Evolutionary conservation across 805 yeast species (phyloP).

Genomic region (Candida dajiaensis): DNA sequence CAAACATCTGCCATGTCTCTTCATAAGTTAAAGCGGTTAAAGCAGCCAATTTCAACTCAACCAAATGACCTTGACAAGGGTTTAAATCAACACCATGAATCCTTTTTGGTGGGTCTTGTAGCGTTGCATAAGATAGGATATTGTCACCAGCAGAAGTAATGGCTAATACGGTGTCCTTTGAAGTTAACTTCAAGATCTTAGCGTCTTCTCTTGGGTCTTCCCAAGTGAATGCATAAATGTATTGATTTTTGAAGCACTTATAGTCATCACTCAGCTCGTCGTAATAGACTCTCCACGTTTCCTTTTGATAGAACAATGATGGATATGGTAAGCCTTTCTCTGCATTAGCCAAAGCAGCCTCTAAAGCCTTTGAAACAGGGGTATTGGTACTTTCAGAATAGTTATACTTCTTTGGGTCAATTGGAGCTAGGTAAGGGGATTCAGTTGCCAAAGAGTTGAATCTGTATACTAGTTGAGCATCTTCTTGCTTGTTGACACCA

Average conservation of each 20-base stretch:
- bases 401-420: slow-evolving; percentile 19
- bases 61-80: slow-evolving; percentile 76
- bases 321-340: slow-evolving; percentile 71
- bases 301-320: slow-evolving; percentile 70
- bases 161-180: slow-evolving; percentile 70
- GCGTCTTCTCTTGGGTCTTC: slow-evolving; percentile 84
- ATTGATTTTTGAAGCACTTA: slow-evolving; percentile 69
- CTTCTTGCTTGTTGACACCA: slow-evolving; percentile 59
- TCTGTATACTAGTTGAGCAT: slow-evolving; percentile 42
- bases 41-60: slow-evolving; percentile 73
- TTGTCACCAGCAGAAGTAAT: slow-evolving; percentile 88
- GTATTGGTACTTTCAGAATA: slow-evolving; percentile 17
- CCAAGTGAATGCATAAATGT: slow-evolving; percentile 87
- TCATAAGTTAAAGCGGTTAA: slow-evolving; percentile 49
- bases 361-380: slow-evolving; percentile 63
- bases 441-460: slow-evolving; percentile 73
- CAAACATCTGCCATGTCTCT: slow-evolving; percentile 71
- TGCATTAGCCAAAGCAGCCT: slow-evolving; percentile 61
- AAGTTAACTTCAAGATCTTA: slow-evolving; percentile 51
- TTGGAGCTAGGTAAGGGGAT: slow-evolving; percentile 73
- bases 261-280: slow-evolving; percentile 65
- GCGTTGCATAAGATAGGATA: slow-evolving; percentile 63
- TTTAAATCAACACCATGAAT: slow-evolving; percentile 84
- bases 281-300: slow-evolving; percentile 74
- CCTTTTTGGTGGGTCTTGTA: slow-evolving; percentile 64